Base-by-base conservation (phyloP, 768 basidiomycete genomes). In the Botryobasidium botryosum region DNA sequence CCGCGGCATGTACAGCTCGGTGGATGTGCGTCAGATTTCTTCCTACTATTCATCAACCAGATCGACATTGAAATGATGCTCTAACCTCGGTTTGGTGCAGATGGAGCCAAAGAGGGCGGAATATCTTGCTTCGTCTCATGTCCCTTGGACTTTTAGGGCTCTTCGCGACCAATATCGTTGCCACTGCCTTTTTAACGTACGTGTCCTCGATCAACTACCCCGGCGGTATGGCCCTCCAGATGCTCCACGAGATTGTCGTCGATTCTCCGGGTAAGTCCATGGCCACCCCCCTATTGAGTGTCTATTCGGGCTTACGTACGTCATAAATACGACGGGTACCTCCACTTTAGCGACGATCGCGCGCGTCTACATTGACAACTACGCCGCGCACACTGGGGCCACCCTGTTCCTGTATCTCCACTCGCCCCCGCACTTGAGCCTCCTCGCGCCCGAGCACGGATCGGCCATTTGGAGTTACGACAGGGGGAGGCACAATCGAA, bases 401-500 rank as follows among this genome's bases (percentile, higher is more conserved):
- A 81, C 86, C 0, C 74, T 90, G 43, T 94, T 96, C 67, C 73
- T 76, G 18, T 82, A 85, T n/a, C n/a, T n/a, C n/a, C n/a, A n/a
- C n/a, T n/a, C 77, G 0, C 67, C 70, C 1, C 80, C 86, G 1
- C 68, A 68, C 43, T 17, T 24, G n/a, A 8, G 6, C 21, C 57
- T 64, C 42, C 21, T 39, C 31, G 40, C n/a, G n/a, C n/a, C n/a
- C n/a, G n/a, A n/a, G n/a, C n/a, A n/a, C n/a, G n/a, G n/a, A n/a
- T n/a, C n/a, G n/a, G n/a, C n/a, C n/a, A n/a, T n/a, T n/a, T n/a
- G n/a, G n/a, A n/a, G n/a, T n/a, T n/a, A n/a, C n/a, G n/a, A n/a
- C n/a, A n/a, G n/a, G n/a, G n/a, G n/a, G n/a, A n/a, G n/a, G n/a
- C n/a, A n/a, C n/a, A 60, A 65, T 10, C 62, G 77, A 43, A 63